Conservation (phyloP, 768 basidiomycete genomes). For the Mycena leptocephala region DNA sequence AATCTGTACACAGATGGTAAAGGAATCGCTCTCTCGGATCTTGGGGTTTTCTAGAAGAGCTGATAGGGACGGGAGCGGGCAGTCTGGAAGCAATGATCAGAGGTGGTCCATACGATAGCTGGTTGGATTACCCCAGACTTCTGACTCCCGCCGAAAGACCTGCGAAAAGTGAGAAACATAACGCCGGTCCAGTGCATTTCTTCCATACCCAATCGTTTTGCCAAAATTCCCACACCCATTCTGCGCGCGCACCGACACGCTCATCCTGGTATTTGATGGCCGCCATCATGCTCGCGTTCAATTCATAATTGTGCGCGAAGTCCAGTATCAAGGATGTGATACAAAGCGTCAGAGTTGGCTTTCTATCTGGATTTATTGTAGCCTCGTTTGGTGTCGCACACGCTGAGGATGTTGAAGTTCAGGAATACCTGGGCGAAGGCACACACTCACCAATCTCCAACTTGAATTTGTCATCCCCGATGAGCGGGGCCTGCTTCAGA, state of each 20-base stretch:
- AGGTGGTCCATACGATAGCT: neutral
- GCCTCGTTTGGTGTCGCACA: conserved; percentile 45
- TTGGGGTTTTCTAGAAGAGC: conserved; percentile 71
- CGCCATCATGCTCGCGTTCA: conserved; percentile 78
- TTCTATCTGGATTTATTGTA: conserved; percentile 41
- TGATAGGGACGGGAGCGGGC: conserved; percentile 75
- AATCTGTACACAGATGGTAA: conserved; percentile 84
- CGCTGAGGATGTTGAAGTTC: conserved; percentile 22
- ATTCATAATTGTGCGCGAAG: conserved; percentile 73
- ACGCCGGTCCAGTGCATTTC: neutral
- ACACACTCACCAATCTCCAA: conserved; percentile 73
- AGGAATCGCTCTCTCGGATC: conserved; percentile 75
- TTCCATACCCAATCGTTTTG: conserved; percentile 71
- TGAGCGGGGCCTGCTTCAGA: conserved; percentile 74
- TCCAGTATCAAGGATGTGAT: conserved; percentile 79
- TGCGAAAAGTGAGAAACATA: neutral
- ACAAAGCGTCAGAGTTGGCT: conserved; percentile 71
- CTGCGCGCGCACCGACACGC: conserved; percentile 71
- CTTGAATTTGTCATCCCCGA: conserved; percentile 82
- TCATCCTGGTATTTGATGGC: conserved; percentile 80
- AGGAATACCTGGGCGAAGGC: neutral
- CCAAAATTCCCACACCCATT: conserved; percentile 86
- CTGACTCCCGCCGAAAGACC: conserved; percentile 74
- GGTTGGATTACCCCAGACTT: conserved; percentile 75
- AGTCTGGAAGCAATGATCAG: conserved; percentile 57